Conservation (phyloP, 495 filamentous ascomycete genomes). For the Glarea lozoyensis region DNA sequence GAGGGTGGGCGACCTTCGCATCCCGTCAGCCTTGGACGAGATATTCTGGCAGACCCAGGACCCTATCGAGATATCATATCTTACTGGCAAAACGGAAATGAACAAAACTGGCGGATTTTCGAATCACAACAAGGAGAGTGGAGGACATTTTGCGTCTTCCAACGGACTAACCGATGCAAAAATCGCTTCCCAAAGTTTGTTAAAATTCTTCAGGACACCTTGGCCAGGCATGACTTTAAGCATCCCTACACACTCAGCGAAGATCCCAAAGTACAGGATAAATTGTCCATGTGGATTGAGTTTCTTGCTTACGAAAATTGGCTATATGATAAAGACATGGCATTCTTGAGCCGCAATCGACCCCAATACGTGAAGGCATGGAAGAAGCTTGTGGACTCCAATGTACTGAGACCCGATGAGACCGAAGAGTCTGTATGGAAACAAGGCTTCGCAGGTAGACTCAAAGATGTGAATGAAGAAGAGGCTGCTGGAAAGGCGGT, state of each 20-base stretch:
- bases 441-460: conserved; percentile 9
- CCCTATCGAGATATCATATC: conserved; percentile 7
- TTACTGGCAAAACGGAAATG: conserved; percentile 31
- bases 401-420: conserved; percentile 10
- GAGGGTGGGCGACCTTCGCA: conserved; percentile 2
- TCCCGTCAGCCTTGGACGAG: conserved; percentile 5
- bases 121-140: conserved; percentile 6
- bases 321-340: conserved; percentile 10
- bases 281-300: conserved; percentile 25
- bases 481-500: conserved; percentile 10
- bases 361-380: conserved; percentile 12
- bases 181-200: conserved; percentile 7
- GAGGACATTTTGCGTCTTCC: conserved; percentile 3
- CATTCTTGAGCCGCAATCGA: conserved; percentile 8
- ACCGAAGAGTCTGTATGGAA: conserved; percentile 14
- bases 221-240: conserved; percentile 13
- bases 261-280: conserved; percentile 19
- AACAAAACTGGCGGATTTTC: conserved; percentile 23
- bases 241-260: conserved; percentile 15
- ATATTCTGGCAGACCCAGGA: conserved; percentile 1
- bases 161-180: conserved; percentile 3
- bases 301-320: conserved; percentile 19
- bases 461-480: conserved; percentile 5
- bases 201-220: neutral
- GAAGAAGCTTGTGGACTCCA: conserved; percentile 13